A percentile compares a stretch with the other conserved stretches of the same genome.
Evolutionary conservation across 352 stramenopile species (phyloP).

Genomic region (Phytophthora crassamura): DNA sequence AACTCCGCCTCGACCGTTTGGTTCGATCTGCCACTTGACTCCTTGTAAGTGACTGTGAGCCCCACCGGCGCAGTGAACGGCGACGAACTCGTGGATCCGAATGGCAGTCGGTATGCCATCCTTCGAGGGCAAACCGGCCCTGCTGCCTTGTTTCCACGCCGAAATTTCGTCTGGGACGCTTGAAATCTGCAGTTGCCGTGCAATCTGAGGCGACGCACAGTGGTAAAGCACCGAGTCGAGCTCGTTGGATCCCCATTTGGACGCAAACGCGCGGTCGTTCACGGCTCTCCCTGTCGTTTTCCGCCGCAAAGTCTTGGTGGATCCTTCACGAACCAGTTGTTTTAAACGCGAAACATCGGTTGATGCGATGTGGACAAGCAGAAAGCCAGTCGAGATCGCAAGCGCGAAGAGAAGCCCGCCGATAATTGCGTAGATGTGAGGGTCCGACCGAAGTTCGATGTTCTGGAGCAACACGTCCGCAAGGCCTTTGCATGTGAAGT

Average conservation of each 20-base stretch:
- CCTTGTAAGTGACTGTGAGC: slow-evolving; percentile 20
- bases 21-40: slow-evolving; percentile 26
- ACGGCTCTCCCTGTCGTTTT: not conserved
- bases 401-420: slow-evolving; percentile 33
- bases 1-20: slow-evolving; percentile 18
- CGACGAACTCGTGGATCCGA: slow-evolving; percentile 35
- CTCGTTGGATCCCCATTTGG: slow-evolving; percentile 25
- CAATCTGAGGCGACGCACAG: slow-evolving; percentile 37
- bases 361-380: slow-evolving; percentile 25
- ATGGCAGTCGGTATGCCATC: not conserved
- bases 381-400: slow-evolving; percentile 32
- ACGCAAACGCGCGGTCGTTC: slow-evolving; percentile 30
- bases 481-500: slow-evolving; percentile 39
- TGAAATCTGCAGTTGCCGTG: slow-evolving; percentile 33
- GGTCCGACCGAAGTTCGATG: slow-evolving; percentile 35
- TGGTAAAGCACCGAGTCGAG: slow-evolving; percentile 34
- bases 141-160: slow-evolving; percentile 15
- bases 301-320: slow-evolving; percentile 1
- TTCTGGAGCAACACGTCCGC: slow-evolving; percentile 33
- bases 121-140: not conserved
- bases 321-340: not conserved
- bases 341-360: slow-evolving; percentile 9
- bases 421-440: slow-evolving; percentile 45
- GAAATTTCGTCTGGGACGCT: slow-evolving; percentile 15
- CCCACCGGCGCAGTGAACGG: slow-evolving; percentile 24